Evolutionary conservation across 352 stramenopile species (phyloP).

Genomic region (Pythium phragmiticola): DNA sequence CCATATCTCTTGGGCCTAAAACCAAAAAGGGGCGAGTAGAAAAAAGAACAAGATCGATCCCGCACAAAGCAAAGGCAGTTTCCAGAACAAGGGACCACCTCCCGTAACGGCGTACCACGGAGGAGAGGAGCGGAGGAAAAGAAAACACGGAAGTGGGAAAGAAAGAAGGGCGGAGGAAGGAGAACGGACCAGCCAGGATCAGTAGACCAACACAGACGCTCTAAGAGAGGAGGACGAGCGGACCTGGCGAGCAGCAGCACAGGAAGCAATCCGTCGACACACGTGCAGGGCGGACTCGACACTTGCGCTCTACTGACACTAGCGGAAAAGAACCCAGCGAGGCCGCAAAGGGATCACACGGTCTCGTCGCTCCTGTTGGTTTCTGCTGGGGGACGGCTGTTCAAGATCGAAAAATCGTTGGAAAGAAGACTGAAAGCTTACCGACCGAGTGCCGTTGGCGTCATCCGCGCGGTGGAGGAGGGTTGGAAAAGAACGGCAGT

Average conservation of each 20-base stretch:
- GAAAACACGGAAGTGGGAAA: constrained; percentile 11
- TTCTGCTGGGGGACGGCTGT: not conserved
- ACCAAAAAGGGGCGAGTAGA: constrained; percentile 32
- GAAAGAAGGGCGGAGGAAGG: constrained; percentile 2
- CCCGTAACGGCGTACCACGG: not conserved
- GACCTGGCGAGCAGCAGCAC: constrained; percentile 1
- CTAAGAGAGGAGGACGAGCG: not conserved
- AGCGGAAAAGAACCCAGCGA: constrained; percentile 10
- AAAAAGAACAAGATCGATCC: constrained; percentile 36
- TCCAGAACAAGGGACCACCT: constrained; percentile 10
- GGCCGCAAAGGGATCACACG: not conserved
- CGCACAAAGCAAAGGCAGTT: not conserved
- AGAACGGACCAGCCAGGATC: not conserved
- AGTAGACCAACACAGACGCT: constrained; percentile 6
- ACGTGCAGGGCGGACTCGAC: constrained; percentile 12
- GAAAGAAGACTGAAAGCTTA: constrained; percentile 8
- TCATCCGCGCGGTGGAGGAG: not conserved
- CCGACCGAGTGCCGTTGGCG: constrained; percentile 1
- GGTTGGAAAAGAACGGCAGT: constrained; percentile 3
- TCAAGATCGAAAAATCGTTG: constrained; percentile 12
- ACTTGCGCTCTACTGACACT: constrained; percentile 2
- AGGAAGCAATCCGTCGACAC: not conserved
- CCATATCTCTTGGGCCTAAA: constrained; percentile 1
- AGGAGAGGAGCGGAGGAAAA: constrained; percentile 9
- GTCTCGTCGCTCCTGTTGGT: not conserved